A percentile compares a stretch with the other conserved stretches of the same genome.
phyloP scores from a whole-genome alignment of 768 basidiomycete genomes.

The Lentinula guzmanii region DNA sequence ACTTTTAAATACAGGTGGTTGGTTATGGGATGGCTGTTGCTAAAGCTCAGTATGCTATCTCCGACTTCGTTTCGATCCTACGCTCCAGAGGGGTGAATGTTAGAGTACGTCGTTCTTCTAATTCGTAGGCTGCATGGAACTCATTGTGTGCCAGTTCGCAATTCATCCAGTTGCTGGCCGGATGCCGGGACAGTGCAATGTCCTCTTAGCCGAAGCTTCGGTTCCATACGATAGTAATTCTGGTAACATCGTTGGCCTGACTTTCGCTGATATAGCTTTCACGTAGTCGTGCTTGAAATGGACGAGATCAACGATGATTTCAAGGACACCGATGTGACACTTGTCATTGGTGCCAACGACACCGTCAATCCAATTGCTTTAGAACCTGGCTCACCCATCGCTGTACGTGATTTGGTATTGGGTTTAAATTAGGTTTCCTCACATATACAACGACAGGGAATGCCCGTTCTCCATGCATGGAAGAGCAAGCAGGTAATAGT shows the following conservation, averaged over 20 bases:
- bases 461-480: slow-evolving; percentile 91
- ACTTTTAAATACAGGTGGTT: slow-evolving; percentile 46
- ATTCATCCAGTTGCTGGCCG: slow-evolving; percentile 90
- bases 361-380: slow-evolving; percentile 89
- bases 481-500: slow-evolving; percentile 90
- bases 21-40: slow-evolving; percentile 93
- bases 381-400: slow-evolving; percentile 81
- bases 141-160: slow-evolving; percentile 42
- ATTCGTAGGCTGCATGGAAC: neutral
- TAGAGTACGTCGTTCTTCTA: slow-evolving; percentile 32
- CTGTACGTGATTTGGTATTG: slow-evolving; percentile 26
- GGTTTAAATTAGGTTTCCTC: neutral
- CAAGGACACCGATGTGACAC: slow-evolving; percentile 79
- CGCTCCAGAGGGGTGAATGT: slow-evolving; percentile 72
- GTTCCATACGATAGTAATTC: slow-evolving; percentile 82
- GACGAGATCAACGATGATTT: slow-evolving; percentile 95
- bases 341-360: slow-evolving; percentile 90
- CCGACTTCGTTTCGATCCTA: slow-evolving; percentile 71
- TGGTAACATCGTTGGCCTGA: neutral
- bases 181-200: slow-evolving; percentile 92
- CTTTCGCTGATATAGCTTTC: neutral
- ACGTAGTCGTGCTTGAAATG: slow-evolving; percentile 82
- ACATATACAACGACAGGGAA: slow-evolving; percentile 40
- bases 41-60: slow-evolving; percentile 78
- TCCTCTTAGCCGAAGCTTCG: slow-evolving; percentile 84